Conservation (phyloP, 1,284 basidiomycete species). For the Ganoderma boninense region DNA sequence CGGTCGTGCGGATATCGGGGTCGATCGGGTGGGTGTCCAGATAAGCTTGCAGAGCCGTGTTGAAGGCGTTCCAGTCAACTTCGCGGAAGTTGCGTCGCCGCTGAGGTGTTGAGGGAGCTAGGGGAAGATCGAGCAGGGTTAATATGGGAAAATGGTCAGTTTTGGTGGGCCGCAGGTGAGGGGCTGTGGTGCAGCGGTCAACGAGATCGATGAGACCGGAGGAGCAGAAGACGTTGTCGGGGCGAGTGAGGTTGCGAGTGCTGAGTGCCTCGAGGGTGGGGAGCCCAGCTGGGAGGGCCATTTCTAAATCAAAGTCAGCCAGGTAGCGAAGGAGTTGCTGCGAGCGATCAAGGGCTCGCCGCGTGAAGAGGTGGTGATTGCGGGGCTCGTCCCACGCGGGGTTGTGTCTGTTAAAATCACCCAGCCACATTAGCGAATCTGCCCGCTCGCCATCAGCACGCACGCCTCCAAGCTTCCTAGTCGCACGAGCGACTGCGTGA, state of each 20-base stretch:
- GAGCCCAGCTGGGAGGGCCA: constrained; percentile 39
- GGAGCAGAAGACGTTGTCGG: too few species aligned
- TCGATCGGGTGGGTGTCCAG: background rate
- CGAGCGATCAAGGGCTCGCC: constrained; percentile 21
- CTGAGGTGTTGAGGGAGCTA: too few species aligned
- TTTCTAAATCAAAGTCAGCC: constrained; percentile 31
- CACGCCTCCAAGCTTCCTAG: too few species aligned
- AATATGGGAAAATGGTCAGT: too few species aligned
- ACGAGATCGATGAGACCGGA: too few species aligned
- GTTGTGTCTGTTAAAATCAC: constrained; percentile 61
- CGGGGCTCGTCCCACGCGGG: constrained; percentile 51
- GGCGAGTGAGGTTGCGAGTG: too few species aligned
- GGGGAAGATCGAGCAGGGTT: too few species aligned
- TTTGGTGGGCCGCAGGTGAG: too few species aligned
- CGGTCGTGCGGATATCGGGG: background rate
- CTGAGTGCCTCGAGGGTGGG: constrained; percentile 40
- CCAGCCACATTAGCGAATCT: constrained; percentile 31
- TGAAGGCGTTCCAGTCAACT: constrained; percentile 39
- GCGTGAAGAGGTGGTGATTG: constrained; percentile 49
- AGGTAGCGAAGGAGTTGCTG: constrained; percentile 36
- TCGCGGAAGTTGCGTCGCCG: constrained; percentile 38
- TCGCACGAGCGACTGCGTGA: too few species aligned
- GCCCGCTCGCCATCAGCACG: too few species aligned
- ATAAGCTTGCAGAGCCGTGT: constrained; percentile 15
- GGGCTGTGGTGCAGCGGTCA: too few species aligned